Evolutionary conservation across 225 moss, liverwort and hornwort genomes (phyloP), one percentile per base, ranked within the genome.

Genomic region (Ulota crispa): DNA sequence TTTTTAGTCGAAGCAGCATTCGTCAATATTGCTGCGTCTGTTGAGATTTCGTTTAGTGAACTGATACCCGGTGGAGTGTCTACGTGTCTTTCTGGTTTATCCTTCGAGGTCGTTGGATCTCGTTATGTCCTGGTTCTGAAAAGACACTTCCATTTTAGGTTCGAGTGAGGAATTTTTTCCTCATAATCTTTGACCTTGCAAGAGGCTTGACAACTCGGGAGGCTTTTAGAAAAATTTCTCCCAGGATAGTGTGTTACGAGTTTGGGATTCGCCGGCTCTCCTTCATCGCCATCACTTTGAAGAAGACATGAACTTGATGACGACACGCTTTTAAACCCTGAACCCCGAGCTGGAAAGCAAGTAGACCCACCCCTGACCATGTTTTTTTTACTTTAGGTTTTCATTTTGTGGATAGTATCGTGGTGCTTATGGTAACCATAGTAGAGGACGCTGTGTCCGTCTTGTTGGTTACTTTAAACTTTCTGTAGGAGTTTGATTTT

Each of bases 251-350:
- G 8, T 73, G 26, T 73, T 30, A 54, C 32, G 52, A 3, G 68
- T 45, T 75, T 37, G 28, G 42, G 23, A 36, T 79, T 69, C 52
- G 1, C 19, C 27, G 24, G 39, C 31, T 37, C 60, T 42, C n/a
- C 14, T 64, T 24, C 50, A 11, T 59, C 36, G 36, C 27, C 15
- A 39, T 53, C 68, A 5, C 9, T 24, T 14, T 18, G 59, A 53
- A 32, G 37, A 53, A 15, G 37, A 41, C 39, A 7, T 24, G 60
- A 45, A 21, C 42, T 27, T 21, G 59, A n/a, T 21, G 59, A n/a
- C 16, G 42, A 7, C 52, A 31, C n/a, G 24, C 47, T 75, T 82
- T 70, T 71, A 87, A 85, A 85, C 82, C 84, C 84, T 79, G 87
- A 79, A 85, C 75, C 84, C 31, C 20, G 32, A 63, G 68, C 26